phyloP scores from a whole-genome alignment of 192 early-diverging fungal genomes.

The Podila epicladia region DNA sequence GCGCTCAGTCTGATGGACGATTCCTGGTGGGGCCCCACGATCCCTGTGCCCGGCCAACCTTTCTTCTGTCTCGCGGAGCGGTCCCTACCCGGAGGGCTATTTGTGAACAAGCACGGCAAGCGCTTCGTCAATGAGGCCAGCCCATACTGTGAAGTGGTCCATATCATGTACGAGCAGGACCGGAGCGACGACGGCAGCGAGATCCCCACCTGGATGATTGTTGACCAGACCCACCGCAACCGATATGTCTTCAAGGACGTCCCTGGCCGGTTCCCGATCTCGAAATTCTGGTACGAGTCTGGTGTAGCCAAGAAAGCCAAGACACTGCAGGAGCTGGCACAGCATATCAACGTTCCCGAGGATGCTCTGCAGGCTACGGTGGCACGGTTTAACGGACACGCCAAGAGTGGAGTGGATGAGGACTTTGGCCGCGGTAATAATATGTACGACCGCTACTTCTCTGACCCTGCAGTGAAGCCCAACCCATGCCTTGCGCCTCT shows the following conservation, averaged over 20 bases:
- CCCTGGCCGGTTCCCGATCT: slow-evolving; percentile 10
- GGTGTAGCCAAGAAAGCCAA: slow-evolving; percentile 16
- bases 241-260: slow-evolving; percentile 8
- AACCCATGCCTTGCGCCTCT: slow-evolving; percentile 20
- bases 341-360: slow-evolving; percentile 1
- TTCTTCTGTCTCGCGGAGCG: slow-evolving; percentile 22
- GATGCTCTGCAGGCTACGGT: slow-evolving; percentile 4
- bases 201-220: slow-evolving; percentile 13
- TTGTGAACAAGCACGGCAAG: slow-evolving; percentile 16
- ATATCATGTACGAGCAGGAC: slow-evolving; percentile 16
- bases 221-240: slow-evolving; percentile 15
- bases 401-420: slow-evolving; percentile 6
- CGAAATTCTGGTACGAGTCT: slow-evolving; percentile 15
- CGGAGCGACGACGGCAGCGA: slow-evolving; percentile 2
- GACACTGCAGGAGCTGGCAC: slow-evolving; percentile 8
- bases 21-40: slow-evolving; percentile 19
- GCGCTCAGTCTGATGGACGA: slow-evolving; percentile 12
- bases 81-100: slow-evolving; percentile 8
- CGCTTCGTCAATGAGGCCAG: slow-evolving; percentile 18
- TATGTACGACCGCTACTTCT: slow-evolving; percentile 3
- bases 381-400: slow-evolving; percentile 3
- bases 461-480: slow-evolving; percentile 10
- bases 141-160: slow-evolving; percentile 12
- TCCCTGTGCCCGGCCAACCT: slow-evolving; percentile 12
- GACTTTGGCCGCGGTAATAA: slow-evolving; percentile 11